Conservation (phyloP, 768 basidiomycete species). For the Termitomyces sp. region DNA sequence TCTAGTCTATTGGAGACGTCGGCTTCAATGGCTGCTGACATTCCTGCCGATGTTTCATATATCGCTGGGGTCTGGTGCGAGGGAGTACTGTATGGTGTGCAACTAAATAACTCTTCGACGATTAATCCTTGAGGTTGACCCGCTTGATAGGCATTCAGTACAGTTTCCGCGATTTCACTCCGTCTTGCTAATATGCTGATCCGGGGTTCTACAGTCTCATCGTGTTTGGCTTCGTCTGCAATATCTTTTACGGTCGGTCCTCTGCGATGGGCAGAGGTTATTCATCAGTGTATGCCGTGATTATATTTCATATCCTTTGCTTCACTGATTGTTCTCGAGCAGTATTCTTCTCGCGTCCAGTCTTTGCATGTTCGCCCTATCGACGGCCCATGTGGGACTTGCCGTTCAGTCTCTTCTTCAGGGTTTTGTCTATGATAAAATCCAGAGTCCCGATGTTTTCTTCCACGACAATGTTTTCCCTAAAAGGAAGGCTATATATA, state of each 20-base stretch:
- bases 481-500: constrained; percentile 21
- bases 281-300: constrained; percentile 13
- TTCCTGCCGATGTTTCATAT: constrained; percentile 23
- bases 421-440: constrained; percentile 17
- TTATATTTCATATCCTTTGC: neutral
- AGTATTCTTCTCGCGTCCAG: constrained; percentile 18
- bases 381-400: constrained; percentile 20
- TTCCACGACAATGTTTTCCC: constrained; percentile 22
- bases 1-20: neutral
- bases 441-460: constrained; percentile 13
- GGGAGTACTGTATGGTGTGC: constrained; percentile 21
- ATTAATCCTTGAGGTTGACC: neutral
- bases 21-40: constrained; percentile 18
- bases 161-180: neutral
- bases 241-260: constrained; percentile 14
- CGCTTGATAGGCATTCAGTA: constrained; percentile 19
- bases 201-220: constrained; percentile 13
- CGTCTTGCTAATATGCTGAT: neutral
- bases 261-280: constrained; percentile 16
- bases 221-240: constrained; percentile 19
- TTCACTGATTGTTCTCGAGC: neutral
- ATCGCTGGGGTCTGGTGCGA: constrained; percentile 26
- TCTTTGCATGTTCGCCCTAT: constrained; percentile 20
- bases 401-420: constrained; percentile 19
- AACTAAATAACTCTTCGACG: neutral